Percentiles rank a stretch among this genome's conserved stretches.
Evolutionary conservation across 306 rosid genomes (phyloP).

Genomic region (Chamaecrista fasciculata): DNA sequence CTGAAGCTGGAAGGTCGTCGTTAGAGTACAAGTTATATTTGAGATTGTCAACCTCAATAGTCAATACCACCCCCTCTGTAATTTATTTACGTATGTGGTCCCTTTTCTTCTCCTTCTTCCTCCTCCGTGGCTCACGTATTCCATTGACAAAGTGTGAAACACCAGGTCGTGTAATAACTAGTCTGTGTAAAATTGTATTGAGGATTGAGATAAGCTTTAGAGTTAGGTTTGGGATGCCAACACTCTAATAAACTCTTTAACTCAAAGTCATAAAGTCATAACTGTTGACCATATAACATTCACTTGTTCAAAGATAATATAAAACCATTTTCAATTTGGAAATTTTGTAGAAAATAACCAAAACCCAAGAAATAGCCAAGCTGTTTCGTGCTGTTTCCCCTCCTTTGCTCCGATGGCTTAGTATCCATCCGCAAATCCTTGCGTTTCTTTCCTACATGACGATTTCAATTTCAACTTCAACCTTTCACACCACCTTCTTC

Average conservation of each 20-base stretch:
- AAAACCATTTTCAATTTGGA: conserved; percentile 22
- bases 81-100: not conserved
- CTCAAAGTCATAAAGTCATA: conserved; percentile 34
- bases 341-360: not conserved
- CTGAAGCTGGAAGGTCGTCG: too few species aligned
- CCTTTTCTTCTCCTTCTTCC: not conserved
- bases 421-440: not conserved
- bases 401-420: not conserved
- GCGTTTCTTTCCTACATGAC: not conserved
- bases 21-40: too few species aligned
- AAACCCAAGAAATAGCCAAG: conserved; percentile 26
- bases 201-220: not conserved
- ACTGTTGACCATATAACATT: conserved; percentile 28
- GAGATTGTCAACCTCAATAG: not conserved
- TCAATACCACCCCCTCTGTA: not conserved
- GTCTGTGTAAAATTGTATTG: not conserved
- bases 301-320: conserved; percentile 1
- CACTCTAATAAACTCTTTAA: not conserved
- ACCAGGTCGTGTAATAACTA: conserved; percentile 11
- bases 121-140: conserved; percentile 27
- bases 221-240: not conserved
- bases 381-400: conserved; percentile 25
- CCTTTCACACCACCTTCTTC: not conserved
- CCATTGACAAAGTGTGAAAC: conserved; percentile 3
- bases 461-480: not conserved